phyloP scores from a whole-genome alignment of 805 yeast genomes.

The Lipomyces yamanashiensis region DNA sequence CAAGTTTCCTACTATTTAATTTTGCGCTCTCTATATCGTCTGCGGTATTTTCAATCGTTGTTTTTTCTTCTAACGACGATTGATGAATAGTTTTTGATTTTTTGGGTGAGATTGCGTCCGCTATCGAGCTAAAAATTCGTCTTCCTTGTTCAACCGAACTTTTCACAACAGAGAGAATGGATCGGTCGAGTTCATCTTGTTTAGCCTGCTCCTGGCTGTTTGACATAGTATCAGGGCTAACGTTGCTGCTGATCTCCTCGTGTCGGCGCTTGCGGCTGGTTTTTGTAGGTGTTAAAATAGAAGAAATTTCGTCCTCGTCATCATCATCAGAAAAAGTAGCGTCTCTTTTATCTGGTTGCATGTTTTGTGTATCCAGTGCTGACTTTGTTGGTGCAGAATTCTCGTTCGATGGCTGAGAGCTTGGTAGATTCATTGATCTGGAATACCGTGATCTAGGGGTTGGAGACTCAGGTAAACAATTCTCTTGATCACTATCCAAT shows the following conservation, averaged over 20 bases:
- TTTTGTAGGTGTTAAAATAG: neutral
- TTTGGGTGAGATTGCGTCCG: conserved; percentile 1
- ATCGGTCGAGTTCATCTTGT: neutral
- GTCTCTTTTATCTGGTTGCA: too few relatives aligned
- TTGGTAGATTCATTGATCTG: too few relatives aligned
- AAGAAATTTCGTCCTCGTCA: neutral
- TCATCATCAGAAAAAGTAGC: too few relatives aligned
- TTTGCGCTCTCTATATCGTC: neutral
- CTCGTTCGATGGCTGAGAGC: too few relatives aligned
- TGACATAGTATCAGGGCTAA: neutral
- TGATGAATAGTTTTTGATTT: neutral
- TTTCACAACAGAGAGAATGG: conserved; percentile 1
- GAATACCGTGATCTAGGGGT: neutral
- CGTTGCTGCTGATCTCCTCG: neutral
- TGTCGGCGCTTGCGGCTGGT: neutral
- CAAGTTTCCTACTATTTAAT: too few relatives aligned
- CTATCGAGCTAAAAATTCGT: neutral
- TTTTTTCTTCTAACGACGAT: neutral
- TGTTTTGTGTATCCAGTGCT: too few relatives aligned
- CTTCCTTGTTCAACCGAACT: neutral
- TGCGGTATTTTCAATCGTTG: neutral
- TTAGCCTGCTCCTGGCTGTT: neutral
- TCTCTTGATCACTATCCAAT: neutral
- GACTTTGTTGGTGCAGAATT: too few relatives aligned
- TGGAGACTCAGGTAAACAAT: neutral